These are phyloP conservation scores for Globisporangium middletonii DNA, from an alignment of 352 stramenopile genomes.

Conservation along the genomic window DNA sequence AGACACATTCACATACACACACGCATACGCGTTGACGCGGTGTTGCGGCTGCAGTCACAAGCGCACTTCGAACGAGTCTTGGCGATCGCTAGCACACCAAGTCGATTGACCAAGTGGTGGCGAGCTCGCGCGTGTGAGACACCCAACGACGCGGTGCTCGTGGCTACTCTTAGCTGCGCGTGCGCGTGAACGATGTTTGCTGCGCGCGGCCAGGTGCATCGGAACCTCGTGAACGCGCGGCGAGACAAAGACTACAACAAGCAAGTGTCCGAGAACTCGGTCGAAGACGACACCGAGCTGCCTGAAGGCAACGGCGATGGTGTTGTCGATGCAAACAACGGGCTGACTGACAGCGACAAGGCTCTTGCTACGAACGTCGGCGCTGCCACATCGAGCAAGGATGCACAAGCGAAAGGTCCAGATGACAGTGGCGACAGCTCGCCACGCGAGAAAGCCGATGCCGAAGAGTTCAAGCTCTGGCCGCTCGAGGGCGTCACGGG, in stretches of 20 bases:
- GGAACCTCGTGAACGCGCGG: slow-evolving; percentile 15
- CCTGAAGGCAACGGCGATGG: slow-evolving; percentile 12
- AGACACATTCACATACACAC: too few species aligned
- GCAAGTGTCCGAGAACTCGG: slow-evolving; percentile 3
- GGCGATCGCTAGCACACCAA: too few species aligned
- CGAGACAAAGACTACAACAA: slow-evolving; percentile 13
- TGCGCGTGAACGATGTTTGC: slow-evolving; percentile 20
- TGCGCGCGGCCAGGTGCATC: slow-evolving; percentile 17
- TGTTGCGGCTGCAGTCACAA: too few species aligned
- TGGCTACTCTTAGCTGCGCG: not conserved
- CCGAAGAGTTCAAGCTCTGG: slow-evolving; percentile 27
- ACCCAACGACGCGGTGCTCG: too few species aligned
- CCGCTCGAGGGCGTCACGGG: slow-evolving; percentile 31
- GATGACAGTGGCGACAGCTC: not conserved
- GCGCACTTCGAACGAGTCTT: too few species aligned
- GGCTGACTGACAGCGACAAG: not conserved
- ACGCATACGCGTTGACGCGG: too few species aligned
- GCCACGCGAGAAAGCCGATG: not conserved
- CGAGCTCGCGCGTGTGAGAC: too few species aligned
- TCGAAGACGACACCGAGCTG: slow-evolving; percentile 13
- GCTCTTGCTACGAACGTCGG: not conserved
- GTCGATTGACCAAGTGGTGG: too few species aligned
- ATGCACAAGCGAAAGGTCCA: not conserved
- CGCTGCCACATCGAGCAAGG: not conserved
- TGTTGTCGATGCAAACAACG: not conserved